A percentile compares a stretch with the other conserved stretches of the same genome.
phyloP scores from a whole-genome alignment of 495 filamentous ascomycete species.

The Usnea hakonensis region DNA sequence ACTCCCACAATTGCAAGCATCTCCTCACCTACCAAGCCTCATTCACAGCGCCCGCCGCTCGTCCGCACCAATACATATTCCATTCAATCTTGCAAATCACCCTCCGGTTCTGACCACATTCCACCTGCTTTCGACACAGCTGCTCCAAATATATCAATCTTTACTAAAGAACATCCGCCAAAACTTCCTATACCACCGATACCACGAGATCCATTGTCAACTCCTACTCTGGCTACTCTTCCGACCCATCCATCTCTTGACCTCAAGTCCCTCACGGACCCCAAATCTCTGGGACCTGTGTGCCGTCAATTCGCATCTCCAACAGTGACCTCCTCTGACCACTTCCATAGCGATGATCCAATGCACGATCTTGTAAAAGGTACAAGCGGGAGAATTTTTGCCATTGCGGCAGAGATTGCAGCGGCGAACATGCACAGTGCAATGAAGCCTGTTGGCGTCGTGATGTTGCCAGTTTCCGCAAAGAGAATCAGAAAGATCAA shows the following conservation, averaged over 20 bases:
- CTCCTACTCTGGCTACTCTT: neutral
- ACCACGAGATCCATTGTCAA: neutral
- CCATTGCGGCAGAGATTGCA: neutral
- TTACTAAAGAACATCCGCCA: neutral
- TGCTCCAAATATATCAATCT: neutral
- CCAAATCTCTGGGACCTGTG: neutral
- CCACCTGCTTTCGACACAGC: neutral
- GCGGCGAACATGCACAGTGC: neutral
- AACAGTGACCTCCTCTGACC: neutral
- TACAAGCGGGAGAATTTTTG: neutral
- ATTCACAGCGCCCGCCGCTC: neutral
- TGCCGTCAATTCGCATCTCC: neutral
- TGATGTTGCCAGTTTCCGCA: neutral
- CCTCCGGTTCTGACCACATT: neutral
- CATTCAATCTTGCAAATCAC: neutral
- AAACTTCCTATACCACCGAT: neutral
- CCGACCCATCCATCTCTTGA: neutral
- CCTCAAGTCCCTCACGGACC: neutral
- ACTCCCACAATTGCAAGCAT: neutral
- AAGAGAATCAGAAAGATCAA: neutral
- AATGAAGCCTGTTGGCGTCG: neutral
- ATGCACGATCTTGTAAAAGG: neutral
- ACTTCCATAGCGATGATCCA: neutral
- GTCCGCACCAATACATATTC: neutral
- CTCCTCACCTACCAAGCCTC: neutral